Base-by-base conservation (phyloP, 2,329 filamentous ascomycete genomes). In the Xylariaceae sp. region DNA sequence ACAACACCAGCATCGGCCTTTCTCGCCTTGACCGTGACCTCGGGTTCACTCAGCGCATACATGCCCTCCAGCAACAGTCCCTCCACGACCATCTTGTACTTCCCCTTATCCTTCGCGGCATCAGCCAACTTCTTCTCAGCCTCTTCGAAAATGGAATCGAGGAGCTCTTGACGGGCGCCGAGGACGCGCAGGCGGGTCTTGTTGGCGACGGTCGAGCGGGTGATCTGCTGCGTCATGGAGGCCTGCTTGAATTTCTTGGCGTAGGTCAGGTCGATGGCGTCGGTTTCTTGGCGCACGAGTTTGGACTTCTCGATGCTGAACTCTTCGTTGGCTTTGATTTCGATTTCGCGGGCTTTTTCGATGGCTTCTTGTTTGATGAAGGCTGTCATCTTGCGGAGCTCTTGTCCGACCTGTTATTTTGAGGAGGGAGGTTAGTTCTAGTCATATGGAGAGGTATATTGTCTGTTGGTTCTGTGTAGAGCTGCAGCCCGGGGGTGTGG, bases 201-300 rank as follows among this genome's bases (percentile, higher is more conserved):
- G 79, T 98, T 98, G 72, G 91, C 81, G 53, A 96, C 85, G 52
- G 91, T 97, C 54, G 91, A 97, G 65, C 88, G 88, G 55, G 91
- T 95, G 74, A 97, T 97, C 75, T 98, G 93, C 79, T 97, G 93
- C 53, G 89, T 92, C 88, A 97, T 95, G 75, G 86, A 82, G 62
- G 93, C 92, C 73, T 95, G 88, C 79, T 96, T 98, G 82, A 94
- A 94, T 77, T 97, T 97, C 83, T 95, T 97, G 74, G 92, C 88
- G 80, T 96, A 98, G 60, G 86, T 76, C 56, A 77, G 76, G 74
- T 98, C 93, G 76, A 98, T 97, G 69, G 89, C 74, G 64, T 89
- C 82, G 43, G 88, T 96, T 74, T 97, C 93, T 72, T 94, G 85
- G 67, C 89, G 92, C 61, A 97, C 93, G 40, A 98, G 88, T 78